Conservation (phyloP, 352 stramenopile genomes). For the Phytophthora palmivora region DNA sequence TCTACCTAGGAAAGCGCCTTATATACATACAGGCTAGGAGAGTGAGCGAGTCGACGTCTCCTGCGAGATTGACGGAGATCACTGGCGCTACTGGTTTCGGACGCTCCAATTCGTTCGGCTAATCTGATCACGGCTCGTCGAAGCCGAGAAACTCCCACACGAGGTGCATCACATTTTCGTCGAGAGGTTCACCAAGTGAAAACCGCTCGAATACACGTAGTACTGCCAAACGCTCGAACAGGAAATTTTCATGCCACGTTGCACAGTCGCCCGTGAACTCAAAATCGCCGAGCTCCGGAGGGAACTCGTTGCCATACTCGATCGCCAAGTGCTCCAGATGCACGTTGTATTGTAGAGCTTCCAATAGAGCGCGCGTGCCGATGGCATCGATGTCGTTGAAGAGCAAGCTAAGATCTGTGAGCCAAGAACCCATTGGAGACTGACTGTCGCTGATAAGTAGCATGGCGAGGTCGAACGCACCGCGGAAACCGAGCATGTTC, state of each 20-base stretch:
- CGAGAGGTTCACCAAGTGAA: slow-evolving; percentile 44
- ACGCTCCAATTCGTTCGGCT: slow-evolving; percentile 18
- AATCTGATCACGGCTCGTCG: slow-evolving; percentile 42
- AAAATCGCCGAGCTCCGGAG: slow-evolving; percentile 53
- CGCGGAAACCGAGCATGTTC: slow-evolving; percentile 62
- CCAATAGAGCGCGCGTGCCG: slow-evolving; percentile 54
- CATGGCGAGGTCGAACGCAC: slow-evolving; percentile 67
- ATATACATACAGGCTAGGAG: slow-evolving; percentile 41
- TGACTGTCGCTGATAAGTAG: slow-evolving; percentile 61
- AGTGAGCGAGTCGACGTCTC: background rate
- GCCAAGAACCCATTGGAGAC: slow-evolving; percentile 42
- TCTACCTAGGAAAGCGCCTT: slow-evolving; percentile 34
- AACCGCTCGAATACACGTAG: slow-evolving; percentile 58
- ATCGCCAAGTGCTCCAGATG: slow-evolving; percentile 59
- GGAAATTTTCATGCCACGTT: slow-evolving; percentile 52
- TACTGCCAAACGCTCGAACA: slow-evolving; percentile 57
- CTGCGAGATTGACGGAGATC: slow-evolving; percentile 12
- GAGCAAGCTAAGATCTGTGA: slow-evolving; percentile 55
- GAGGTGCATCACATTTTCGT: slow-evolving; percentile 54
- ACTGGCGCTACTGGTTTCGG: slow-evolving; percentile 30
- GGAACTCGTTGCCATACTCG: slow-evolving; percentile 66
- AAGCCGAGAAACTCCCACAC: slow-evolving; percentile 66
- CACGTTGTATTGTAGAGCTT: slow-evolving; percentile 59
- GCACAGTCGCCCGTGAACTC: slow-evolving; percentile 54
- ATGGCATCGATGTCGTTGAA: slow-evolving; percentile 68